Percentiles rank a stretch among this genome's conserved stretches.
Evolutionary conservation across 2,329 filamentous ascomycete species (phyloP).

Genomic region (Torrubiellomyces zombiae): DNA sequence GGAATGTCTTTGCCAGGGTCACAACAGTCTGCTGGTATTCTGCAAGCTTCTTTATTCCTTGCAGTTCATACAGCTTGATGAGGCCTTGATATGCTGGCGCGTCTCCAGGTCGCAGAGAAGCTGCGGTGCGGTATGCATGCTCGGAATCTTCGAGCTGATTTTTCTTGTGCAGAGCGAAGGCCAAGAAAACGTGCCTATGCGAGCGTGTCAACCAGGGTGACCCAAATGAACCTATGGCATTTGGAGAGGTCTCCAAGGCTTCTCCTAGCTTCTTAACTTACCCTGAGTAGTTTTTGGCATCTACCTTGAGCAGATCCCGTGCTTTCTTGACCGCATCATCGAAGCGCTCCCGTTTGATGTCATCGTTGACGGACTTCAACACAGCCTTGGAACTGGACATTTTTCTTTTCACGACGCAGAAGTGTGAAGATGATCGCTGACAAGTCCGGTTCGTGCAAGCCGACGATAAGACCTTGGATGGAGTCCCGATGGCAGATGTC

Average conservation of each 20-base stretch:
- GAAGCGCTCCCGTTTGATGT: slow-evolving; percentile 64
- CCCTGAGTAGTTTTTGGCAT: slow-evolving; percentile 70
- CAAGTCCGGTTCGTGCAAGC: too few species aligned
- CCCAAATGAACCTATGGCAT: too few species aligned
- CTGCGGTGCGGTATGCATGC: slow-evolving; percentile 56
- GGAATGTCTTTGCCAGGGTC: slow-evolving; percentile 59
- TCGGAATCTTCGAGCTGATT: slow-evolving; percentile 58
- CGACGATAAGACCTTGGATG: too few species aligned
- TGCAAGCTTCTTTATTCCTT: slow-evolving; percentile 49
- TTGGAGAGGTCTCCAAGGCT: too few species aligned
- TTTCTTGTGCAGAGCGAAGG: slow-evolving; percentile 67
- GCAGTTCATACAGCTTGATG: slow-evolving; percentile 69
- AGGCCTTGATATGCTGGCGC: slow-evolving; percentile 84
- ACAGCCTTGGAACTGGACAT: slow-evolving; percentile 51
- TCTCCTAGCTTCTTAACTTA: too few species aligned
- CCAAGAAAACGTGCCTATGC: slow-evolving; percentile 63
- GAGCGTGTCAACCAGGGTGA: slow-evolving; percentile 6
- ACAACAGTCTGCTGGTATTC: slow-evolving; percentile 60
- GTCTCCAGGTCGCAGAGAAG: slow-evolving; percentile 55
- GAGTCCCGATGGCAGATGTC: too few species aligned
- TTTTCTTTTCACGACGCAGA: slow-evolving; percentile 1
- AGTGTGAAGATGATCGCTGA: background rate
- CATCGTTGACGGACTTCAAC: slow-evolving; percentile 66
- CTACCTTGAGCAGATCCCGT: slow-evolving; percentile 49
- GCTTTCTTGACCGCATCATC: slow-evolving; percentile 57